Evolutionary conservation across 441 rosid species (phyloP), one percentile per base, ranked within the genome.

Genomic region (Monsonia emarginata): DNA sequence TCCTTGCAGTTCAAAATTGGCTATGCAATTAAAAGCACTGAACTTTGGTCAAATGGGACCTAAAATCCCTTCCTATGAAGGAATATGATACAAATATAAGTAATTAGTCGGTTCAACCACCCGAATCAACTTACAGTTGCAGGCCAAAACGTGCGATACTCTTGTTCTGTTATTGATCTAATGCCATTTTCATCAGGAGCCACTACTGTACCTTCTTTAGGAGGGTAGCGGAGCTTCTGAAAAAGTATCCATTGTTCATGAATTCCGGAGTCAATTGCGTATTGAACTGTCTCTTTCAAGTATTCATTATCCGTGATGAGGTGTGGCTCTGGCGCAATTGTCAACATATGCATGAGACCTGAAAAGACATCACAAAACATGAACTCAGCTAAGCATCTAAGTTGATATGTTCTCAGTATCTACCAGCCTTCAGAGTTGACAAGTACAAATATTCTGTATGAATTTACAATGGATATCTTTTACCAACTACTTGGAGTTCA

Each of bases 321-420:
- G 69, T 86, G 78, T 34, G 88, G 83, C 74, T 90, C 88, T 34
- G 88, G 83, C 74, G 88, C 88, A 70, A 85, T 79, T 2, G 95
- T 74, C 74, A 93, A 79, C 97, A 86, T 90, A 84, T 92, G 83
- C 82, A 90, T 76, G 13, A 90, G 83, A 73, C 83, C 97, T 90
- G 89, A 74, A 74, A 71, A 54, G 59, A 75, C 28, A 40, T 36
- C 22, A 76, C 3, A 48, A n/a, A 69, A 61, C 66, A 52, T 56
- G 69, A 60, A 57, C 25, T 57, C 13, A 42, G 61, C 18, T 28
- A 61, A 64, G 19, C 52, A 9, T 31, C 36, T 9, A 31, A 31
- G 36, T 31, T 2, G 36, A 31, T 9, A 0, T 9, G 7, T 31
- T 31, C 36, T 9, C 36, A 31, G 36, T 31, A 9, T 31, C 36